These are phyloP conservation scores for Endoconidiophora polonica DNA, from an alignment of 2,329 filamentous ascomycete genomes.

Conservation along the genomic window DNA sequence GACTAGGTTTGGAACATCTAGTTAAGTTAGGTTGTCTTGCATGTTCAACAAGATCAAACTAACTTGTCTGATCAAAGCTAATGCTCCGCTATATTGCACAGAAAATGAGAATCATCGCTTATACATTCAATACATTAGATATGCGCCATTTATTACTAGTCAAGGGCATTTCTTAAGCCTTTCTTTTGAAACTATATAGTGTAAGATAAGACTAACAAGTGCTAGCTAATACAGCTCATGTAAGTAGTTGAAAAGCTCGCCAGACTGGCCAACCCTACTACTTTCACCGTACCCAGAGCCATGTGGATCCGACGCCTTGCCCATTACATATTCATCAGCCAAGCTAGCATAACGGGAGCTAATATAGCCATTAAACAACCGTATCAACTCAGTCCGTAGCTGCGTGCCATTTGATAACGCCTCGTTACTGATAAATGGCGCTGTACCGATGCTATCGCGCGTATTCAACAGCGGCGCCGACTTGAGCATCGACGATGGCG, in stretches of 20 bases:
- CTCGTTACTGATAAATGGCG: constrained; percentile 9
- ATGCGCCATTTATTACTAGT: too few species aligned
- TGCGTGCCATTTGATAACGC: constrained; percentile 27
- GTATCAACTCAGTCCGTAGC: constrained; percentile 37
- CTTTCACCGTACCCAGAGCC: neutral
- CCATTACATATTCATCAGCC: constrained; percentile 4
- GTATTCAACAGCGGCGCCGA: constrained; percentile 3
- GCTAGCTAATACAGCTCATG: constrained; percentile 7
- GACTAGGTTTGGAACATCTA: too few species aligned
- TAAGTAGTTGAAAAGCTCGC: constrained; percentile 9
- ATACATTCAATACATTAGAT: too few species aligned
- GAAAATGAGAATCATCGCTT: too few species aligned
- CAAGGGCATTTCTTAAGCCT: too few species aligned
- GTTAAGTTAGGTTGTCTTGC: too few species aligned
- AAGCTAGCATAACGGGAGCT: constrained; percentile 15
- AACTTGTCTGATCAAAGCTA: too few species aligned
- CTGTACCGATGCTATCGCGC: constrained; percentile 13
- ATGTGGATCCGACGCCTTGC: constrained; percentile 1
- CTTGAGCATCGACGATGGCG: constrained; percentile 6
- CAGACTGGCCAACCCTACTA: neutral
- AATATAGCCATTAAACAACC: constrained; percentile 26
- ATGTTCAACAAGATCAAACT: too few species aligned
- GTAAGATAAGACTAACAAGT: too few species aligned
- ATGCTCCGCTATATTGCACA: too few species aligned
- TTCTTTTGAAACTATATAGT: too few species aligned